phyloP scores from a whole-genome alignment of 306 rosid genomes.

The Parietaria judaica region DNA sequence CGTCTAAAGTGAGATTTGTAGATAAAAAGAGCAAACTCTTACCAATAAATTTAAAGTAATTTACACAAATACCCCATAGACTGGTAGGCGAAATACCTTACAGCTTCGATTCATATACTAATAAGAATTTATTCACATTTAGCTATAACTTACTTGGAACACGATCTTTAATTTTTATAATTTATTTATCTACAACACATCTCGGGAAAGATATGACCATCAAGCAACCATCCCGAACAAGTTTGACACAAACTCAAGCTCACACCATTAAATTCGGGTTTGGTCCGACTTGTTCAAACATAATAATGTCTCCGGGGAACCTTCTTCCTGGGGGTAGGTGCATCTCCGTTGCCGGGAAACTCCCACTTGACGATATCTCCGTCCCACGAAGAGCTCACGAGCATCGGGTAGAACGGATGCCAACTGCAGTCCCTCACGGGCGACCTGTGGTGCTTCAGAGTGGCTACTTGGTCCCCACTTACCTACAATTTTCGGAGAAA shows the following conservation, averaged over 20 bases:
- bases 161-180: not conserved
- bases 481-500: conserved; percentile 32
- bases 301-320: conserved; percentile 30
- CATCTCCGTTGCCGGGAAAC: conserved; percentile 41
- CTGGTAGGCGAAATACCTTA: too few relatives aligned
- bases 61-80: too few relatives aligned
- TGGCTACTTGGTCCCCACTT: conserved; percentile 73
- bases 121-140: too few relatives aligned
- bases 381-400: conserved; percentile 93
- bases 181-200: conserved; percentile 29
- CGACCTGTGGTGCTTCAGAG: conserved; percentile 78
- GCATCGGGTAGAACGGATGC: conserved; percentile 78
- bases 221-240: conserved; percentile 8
- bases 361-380: conserved; percentile 88
- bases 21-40: too few relatives aligned
- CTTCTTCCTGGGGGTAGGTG: conserved; percentile 28
- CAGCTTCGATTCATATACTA: too few relatives aligned
- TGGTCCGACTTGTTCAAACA: conserved; percentile 5
- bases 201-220: not conserved
- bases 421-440: conserved; percentile 95
- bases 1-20: too few relatives aligned
- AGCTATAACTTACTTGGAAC: not conserved
- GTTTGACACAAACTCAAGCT: not conserved
- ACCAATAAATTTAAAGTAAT: too few relatives aligned
- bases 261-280: not conserved